Evolutionary conservation across 1,139 yeast species (phyloP).

Genomic region (Wickerhamiella pararugosa): DNA sequence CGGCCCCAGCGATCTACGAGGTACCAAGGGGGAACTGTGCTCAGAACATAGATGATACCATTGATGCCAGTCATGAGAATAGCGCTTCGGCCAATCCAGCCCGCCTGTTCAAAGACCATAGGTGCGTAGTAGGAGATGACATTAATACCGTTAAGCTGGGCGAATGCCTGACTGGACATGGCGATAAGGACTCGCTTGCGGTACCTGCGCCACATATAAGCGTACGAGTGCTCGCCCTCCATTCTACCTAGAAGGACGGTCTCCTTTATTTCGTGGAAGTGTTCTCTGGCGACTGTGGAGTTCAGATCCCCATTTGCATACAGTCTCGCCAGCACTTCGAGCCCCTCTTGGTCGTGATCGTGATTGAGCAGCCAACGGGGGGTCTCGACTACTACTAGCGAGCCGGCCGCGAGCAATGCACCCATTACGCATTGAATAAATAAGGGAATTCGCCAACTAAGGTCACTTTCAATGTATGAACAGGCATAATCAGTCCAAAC

Average conservation of each 20-base stretch:
- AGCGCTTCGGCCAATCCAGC: conserved; percentile 83
- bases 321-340: conserved; percentile 66
- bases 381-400: conserved; percentile 67
- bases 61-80: conserved; percentile 89
- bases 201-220: conserved; percentile 55
- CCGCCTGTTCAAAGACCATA: conserved; percentile 84
- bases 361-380: conserved; percentile 84
- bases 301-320: conserved; percentile 51
- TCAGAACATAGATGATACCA: conserved; percentile 52
- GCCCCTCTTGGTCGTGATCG: conserved; percentile 80
- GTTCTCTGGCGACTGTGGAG: conserved; percentile 43
- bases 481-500: conserved; percentile 87
- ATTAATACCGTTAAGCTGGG: conserved; percentile 86
- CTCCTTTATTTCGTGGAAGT: conserved; percentile 66
- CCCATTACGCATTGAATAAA: conserved; percentile 69
- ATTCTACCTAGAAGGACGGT: conserved; percentile 60
- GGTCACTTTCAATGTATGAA: conserved; percentile 39
- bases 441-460: conserved; percentile 71
- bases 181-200: conserved; percentile 73
- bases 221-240: conserved; percentile 62
- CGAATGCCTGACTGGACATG: conserved; percentile 81
- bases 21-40: conserved; percentile 86
- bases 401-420: conserved; percentile 47
- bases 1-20: conserved; percentile 86
- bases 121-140: conserved; percentile 91